phyloP scores from a whole-genome alignment of 345 rosid species.

The Tarenaya hassleriana region DNA sequence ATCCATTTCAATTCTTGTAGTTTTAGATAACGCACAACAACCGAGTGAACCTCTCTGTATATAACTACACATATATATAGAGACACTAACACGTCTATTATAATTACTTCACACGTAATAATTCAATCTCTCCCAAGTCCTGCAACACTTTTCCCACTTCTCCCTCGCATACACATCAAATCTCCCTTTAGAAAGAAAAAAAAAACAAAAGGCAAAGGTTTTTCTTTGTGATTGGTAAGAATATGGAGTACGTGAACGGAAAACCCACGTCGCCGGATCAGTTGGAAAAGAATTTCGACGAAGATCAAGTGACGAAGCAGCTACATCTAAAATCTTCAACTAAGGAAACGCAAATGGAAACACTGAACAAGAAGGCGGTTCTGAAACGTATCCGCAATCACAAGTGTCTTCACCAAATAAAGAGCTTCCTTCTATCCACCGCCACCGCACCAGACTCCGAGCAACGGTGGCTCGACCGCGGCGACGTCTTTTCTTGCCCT shows the following conservation, averaged over 20 bases:
- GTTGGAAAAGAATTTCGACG: slow-evolving; percentile 21
- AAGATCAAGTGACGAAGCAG: slow-evolving; percentile 25
- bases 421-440: slow-evolving; percentile 23
- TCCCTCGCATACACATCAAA: too few species aligned
- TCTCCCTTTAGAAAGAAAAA: too few species aligned
- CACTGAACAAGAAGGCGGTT: slow-evolving; percentile 29
- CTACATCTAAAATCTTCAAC: slow-evolving; percentile 26
- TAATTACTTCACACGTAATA: too few species aligned
- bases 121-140: too few species aligned
- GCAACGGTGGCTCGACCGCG: slow-evolving; percentile 27
- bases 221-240: neutral
- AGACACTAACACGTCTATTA: too few species aligned
- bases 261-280: neutral
- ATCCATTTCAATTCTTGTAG: too few species aligned
- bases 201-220: too few species aligned
- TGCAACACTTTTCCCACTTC: too few species aligned
- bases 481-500: slow-evolving; percentile 32
- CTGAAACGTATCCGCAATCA: slow-evolving; percentile 30
- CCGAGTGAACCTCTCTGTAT: too few species aligned
- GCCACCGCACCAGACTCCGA: slow-evolving; percentile 18
- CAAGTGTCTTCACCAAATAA: slow-evolving; percentile 30
- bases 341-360: slow-evolving; percentile 23
- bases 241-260: slow-evolving; percentile 20
- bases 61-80: too few species aligned
- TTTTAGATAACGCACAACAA: too few species aligned